phyloP scores from a whole-genome alignment of 129 eudicot species.

The Flaveria sonorensis region DNA sequence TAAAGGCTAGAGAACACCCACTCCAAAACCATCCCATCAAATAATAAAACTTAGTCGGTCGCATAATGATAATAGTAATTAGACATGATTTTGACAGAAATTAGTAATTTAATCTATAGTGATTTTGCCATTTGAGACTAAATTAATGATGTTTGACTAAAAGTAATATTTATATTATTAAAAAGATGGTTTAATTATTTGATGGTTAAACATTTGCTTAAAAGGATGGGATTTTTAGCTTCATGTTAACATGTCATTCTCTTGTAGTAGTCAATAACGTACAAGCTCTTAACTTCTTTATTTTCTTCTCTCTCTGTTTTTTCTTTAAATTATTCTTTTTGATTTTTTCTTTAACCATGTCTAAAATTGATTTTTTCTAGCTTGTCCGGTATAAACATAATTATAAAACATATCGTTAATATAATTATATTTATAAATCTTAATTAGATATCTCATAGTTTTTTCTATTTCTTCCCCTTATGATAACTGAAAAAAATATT shows the following conservation, averaged over 20 bases:
- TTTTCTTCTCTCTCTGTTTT: background rate
- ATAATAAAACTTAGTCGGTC: conserved; percentile 19
- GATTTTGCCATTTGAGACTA: conserved; percentile 28
- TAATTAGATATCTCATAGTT: no score
- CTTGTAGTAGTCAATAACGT: conserved; percentile 33
- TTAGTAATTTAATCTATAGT: conserved; percentile 20
- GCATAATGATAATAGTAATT: conserved; percentile 30
- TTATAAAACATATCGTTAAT: no score
- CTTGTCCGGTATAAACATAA: background rate
- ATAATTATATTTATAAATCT: no score
- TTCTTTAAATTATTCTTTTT: background rate
- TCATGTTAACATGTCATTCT: conserved; percentile 35
- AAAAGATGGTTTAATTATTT: conserved; percentile 3
- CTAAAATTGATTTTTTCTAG: background rate
- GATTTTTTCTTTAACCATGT: background rate
- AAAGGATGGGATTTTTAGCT: conserved; percentile 21
- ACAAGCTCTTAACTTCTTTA: background rate
- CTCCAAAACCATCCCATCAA: conserved; percentile 28
- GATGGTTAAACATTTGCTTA: conserved; percentile 23
- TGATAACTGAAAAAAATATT: no score
- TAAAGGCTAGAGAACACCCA: background rate
- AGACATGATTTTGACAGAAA: conserved; percentile 32
- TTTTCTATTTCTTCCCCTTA: no score
- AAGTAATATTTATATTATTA: background rate
- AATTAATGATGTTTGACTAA: conserved; percentile 21